phyloP scores from a whole-genome alignment of 106 monocot genomes.

The Apostasia ramifera region DNA sequence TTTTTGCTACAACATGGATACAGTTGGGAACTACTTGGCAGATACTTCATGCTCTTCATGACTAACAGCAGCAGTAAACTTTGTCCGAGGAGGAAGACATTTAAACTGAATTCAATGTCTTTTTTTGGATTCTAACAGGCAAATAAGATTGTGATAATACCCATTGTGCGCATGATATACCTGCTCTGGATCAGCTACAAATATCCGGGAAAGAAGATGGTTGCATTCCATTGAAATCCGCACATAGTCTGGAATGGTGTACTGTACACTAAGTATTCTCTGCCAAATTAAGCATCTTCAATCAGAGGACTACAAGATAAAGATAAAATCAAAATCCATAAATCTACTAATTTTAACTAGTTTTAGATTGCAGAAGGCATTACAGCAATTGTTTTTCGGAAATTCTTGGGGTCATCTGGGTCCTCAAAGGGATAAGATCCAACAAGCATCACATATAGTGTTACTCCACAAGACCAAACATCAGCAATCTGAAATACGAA shows the following conservation, averaged over 20 bases:
- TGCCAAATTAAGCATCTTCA: constrained; percentile 14
- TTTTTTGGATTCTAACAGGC: not conserved
- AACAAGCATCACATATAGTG: constrained; percentile 81
- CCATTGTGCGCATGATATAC: constrained; percentile 8
- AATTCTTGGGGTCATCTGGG: constrained; percentile 71
- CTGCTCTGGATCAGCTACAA: constrained; percentile 58
- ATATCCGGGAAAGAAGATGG: constrained; percentile 57
- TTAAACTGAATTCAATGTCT: not conserved
- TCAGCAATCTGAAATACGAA: constrained; percentile 53
- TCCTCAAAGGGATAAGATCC: constrained; percentile 83
- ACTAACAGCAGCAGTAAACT: too few species aligned
- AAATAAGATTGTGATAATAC: not conserved
- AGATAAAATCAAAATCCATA: too few species aligned
- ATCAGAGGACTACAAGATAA: not conserved
- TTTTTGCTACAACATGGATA: too few species aligned
- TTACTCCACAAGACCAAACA: constrained; percentile 93
- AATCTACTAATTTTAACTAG: too few species aligned
- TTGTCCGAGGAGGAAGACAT: not conserved
- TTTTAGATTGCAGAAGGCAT: too few species aligned
- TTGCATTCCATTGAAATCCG: constrained; percentile 48
- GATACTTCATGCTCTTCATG: too few species aligned
- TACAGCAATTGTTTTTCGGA: constrained; percentile 64
- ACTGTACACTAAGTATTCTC: constrained; percentile 63
- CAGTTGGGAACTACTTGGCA: too few species aligned
- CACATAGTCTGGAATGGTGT: constrained; percentile 63